Conservation (phyloP, 306 rosid species). For the Castanopsis chinensis region DNA sequence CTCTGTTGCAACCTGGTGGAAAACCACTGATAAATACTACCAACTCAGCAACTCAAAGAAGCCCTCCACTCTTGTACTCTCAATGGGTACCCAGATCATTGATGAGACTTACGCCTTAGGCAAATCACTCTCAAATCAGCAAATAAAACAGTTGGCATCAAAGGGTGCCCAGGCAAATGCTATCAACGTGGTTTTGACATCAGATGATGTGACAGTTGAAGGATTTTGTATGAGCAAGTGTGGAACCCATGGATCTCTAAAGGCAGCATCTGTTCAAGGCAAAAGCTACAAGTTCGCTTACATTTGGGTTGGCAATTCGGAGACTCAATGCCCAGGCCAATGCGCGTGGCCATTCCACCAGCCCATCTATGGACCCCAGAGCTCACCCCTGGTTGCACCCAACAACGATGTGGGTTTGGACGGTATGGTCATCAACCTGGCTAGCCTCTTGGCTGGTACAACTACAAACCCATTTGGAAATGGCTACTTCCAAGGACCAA, state of each 20-base stretch:
- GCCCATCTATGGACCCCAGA: constrained; percentile 58
- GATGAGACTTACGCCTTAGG: constrained; percentile 36
- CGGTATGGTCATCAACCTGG: constrained; percentile 59
- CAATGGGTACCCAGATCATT: constrained; percentile 26
- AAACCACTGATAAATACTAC: constrained; percentile 42
- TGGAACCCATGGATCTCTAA: constrained; percentile 46
- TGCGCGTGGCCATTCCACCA: constrained; percentile 76
- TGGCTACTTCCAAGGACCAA: constrained; percentile 61
- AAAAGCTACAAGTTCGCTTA: constrained; percentile 36
- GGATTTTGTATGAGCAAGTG: constrained; percentile 61
- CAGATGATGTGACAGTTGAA: constrained; percentile 44
- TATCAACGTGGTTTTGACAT: constrained; percentile 53
- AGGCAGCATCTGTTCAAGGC: background rate
- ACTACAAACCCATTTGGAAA: constrained; percentile 63
- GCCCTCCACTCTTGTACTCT: constrained; percentile 3
- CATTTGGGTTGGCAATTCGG: constrained; percentile 72
- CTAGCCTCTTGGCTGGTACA: constrained; percentile 52
- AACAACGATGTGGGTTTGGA: constrained; percentile 74
- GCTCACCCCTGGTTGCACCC: constrained; percentile 49
- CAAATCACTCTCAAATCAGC: constrained; percentile 43
- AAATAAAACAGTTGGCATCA: constrained; percentile 41
- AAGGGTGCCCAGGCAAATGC: constrained; percentile 33
- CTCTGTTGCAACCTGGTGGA: constrained; percentile 58
- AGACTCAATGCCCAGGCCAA: constrained; percentile 59
- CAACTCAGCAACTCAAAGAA: constrained; percentile 13